Percentiles rank a stretch among this genome's conserved stretches.
These are phyloP conservation scores for Lathyrus tuberosus DNA, from an alignment of 306 rosid genomes.

Conservation along the genomic window DNA sequence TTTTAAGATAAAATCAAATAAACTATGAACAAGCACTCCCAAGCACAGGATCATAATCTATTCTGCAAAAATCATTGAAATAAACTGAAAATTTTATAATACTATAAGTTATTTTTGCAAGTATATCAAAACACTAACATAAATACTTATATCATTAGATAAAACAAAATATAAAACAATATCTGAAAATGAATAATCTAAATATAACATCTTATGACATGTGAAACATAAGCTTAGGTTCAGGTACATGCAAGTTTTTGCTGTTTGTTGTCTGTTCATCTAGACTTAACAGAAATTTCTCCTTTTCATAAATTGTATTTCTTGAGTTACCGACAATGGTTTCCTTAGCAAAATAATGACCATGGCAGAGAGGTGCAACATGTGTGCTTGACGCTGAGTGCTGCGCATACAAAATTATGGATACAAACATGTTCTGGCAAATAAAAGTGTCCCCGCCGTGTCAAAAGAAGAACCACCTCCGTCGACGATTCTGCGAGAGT, in stretches of 20 bases:
- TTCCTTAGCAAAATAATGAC: conserved; percentile 26
- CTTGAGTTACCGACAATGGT: conserved; percentile 27
- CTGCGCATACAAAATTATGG: conserved; percentile 34
- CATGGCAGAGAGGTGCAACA: neutral
- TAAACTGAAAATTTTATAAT: neutral
- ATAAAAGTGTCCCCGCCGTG: neutral
- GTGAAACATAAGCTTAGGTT: conserved; percentile 15
- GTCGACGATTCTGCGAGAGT: conserved; percentile 51
- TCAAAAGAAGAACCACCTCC: conserved; percentile 79
- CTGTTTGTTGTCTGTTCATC: conserved; percentile 31
- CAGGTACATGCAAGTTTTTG: neutral
- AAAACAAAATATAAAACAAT: neutral
- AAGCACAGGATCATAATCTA: neutral
- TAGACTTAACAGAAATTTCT: neutral
- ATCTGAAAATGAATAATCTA: neutral
- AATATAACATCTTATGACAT: neutral
- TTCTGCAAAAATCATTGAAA: neutral
- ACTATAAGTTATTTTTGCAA: neutral
- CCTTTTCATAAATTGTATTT: conserved; percentile 8
- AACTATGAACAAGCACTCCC: neutral
- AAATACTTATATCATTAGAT: neutral
- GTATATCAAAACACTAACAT: neutral
- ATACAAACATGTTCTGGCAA: conserved; percentile 20
- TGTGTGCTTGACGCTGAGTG: conserved; percentile 9
- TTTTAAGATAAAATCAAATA: neutral